phyloP scores from a whole-genome alignment of 805 yeast species.

The Monosporozyma unispora region DNA sequence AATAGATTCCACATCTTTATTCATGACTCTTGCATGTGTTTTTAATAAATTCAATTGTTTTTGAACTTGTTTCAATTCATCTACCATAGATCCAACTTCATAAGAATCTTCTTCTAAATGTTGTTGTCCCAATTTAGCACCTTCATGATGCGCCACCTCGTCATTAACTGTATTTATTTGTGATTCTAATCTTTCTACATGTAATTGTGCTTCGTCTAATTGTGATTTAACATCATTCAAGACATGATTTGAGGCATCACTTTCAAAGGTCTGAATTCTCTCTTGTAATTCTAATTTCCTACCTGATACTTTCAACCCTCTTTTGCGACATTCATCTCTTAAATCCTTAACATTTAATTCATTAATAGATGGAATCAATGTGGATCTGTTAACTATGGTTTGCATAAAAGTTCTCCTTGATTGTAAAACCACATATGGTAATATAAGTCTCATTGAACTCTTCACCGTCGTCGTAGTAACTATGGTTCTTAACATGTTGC shows the following conservation, averaged over 20 bases:
- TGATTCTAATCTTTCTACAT: not conserved
- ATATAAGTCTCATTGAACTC: not conserved
- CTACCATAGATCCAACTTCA: not conserved
- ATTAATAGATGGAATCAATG: not conserved
- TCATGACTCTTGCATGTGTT: not conserved
- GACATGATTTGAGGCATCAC: not conserved
- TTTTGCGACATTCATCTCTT: constrained; percentile 48
- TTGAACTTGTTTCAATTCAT: not conserved
- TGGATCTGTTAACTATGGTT: not conserved
- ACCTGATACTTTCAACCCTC: constrained; percentile 57
- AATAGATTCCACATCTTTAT: not conserved
- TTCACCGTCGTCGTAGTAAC: not conserved
- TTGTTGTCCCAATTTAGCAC: not conserved
- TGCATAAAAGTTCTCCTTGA: not conserved
- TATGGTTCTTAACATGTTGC: not conserved
- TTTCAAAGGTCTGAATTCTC: constrained; percentile 12
- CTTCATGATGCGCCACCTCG: not conserved
- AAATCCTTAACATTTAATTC: constrained; percentile 39
- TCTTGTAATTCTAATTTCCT: constrained; percentile 47
- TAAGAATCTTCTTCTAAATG: not conserved
- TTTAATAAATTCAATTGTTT: not conserved
- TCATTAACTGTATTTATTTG: not conserved
- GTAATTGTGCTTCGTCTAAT: not conserved
- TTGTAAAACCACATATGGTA: not conserved
- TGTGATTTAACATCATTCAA: not conserved